Base-by-base conservation (phyloP, 2,329 filamentous ascomycete species). In the Calonectria fujianensis region DNA sequence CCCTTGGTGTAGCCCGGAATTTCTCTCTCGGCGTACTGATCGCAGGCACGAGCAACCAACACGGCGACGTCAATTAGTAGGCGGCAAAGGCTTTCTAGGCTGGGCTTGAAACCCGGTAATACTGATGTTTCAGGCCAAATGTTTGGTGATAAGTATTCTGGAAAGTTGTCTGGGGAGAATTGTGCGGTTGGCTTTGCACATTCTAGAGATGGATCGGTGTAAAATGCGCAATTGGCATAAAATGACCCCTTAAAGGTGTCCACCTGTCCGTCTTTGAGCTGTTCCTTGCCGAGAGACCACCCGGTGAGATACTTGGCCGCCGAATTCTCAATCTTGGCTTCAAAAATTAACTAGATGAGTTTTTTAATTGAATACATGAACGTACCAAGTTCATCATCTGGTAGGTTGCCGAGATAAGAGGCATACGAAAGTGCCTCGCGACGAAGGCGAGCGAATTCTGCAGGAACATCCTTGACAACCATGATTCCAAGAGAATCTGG, bases 401-500 rank as follows among this genome's bases (percentile, higher is more conserved):
- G 90, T 4, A 98, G 89, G 77, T 96, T 96, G 39, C 95, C 97
- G 45, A 98, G 91, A 82, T 97, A 97, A 0, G 95, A 98, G 4
- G 96, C 93, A 83, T 97, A 97, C 0, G 95, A 97, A 9, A 99
- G 89, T 3, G 97, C 90, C 74, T 91, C 90, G 74, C 91, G 91
- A 75, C 97, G 91, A 52, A 98, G 87, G n/a, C 89, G 85, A 16
- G 90, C 85, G 80, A 98, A 99, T 67, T 91, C 88, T 8, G 89
- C 76, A 0, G 96, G 95, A 0, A 98, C 91, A 82, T 96, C 95
- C 82, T 94, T 95, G 61, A 99, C 96, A 20, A 98, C 88, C 70
- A 99, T 93, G 68, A 99, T 98, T 0, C 97, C 97, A 13, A 98
- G 88, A 4, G 96, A 98, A 32, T 94, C 92, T 2, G 96, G 95